These are phyloP conservation scores for Stenocarpella maydis DNA, from an alignment of 2,329 filamentous ascomycete genomes.

Conservation along the genomic window DNA sequence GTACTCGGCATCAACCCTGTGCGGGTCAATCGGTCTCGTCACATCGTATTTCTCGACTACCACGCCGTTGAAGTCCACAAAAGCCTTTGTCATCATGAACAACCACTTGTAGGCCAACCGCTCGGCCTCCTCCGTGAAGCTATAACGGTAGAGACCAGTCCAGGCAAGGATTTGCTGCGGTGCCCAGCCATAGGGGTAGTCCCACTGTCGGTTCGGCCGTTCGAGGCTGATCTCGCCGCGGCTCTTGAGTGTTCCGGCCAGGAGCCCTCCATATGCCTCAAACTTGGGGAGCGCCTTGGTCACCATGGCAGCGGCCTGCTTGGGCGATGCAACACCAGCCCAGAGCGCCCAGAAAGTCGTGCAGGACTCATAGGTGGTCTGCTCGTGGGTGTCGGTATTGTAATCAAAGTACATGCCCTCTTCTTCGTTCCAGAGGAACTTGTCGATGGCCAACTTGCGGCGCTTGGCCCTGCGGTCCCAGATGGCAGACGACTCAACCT, in stretches of 20 bases:
- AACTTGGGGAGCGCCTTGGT: slow-evolving; percentile 84
- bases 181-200: slow-evolving; percentile 98
- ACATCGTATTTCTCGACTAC: slow-evolving; percentile 99
- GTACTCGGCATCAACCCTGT: slow-evolving; percentile 95
- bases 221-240: slow-evolving; percentile 81
- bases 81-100: slow-evolving; percentile 98
- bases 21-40: slow-evolving; percentile 86
- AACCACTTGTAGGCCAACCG: slow-evolving; percentile 94
- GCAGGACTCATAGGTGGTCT: slow-evolving; percentile 85
- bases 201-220: slow-evolving; percentile 96
- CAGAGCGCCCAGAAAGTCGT: slow-evolving; percentile 99
- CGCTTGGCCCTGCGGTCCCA: slow-evolving; percentile 92
- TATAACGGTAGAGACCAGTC: slow-evolving; percentile 91
- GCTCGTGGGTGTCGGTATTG: slow-evolving; percentile 82
- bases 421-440: slow-evolving; percentile 91
- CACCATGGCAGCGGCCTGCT: slow-evolving; percentile 86
- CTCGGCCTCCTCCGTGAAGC: slow-evolving; percentile 89
- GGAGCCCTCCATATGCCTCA: slow-evolving; percentile 85
- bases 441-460: slow-evolving; percentile 86
- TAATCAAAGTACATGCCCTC: slow-evolving; percentile 99
- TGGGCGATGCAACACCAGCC: slow-evolving; percentile 86
- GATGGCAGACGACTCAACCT: slow-evolving; percentile 80
- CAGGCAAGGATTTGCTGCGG: slow-evolving; percentile 98
- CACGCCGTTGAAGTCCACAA: slow-evolving; percentile 97
- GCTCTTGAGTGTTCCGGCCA: slow-evolving; percentile 89